These are phyloP conservation scores for Begonia fuchsioides DNA, from an alignment of 306 rosid species.

Conservation along the genomic window DNA sequence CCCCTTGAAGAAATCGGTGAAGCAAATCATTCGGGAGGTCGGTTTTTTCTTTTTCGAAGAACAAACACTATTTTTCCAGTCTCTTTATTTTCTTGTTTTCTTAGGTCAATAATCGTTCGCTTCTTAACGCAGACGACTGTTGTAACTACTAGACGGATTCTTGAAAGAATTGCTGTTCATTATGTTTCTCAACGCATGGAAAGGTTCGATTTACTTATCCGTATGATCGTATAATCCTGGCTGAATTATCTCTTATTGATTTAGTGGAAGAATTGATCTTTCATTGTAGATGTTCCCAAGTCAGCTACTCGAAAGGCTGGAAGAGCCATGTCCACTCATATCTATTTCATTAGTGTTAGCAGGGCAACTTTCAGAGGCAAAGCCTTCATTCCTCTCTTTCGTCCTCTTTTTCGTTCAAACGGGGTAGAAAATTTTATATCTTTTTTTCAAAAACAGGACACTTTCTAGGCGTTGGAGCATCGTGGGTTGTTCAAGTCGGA, in stretches of 20 bases:
- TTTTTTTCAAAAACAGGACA: constrained; percentile 30
- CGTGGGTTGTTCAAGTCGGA: constrained; percentile 75
- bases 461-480: constrained; percentile 60
- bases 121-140: constrained; percentile 36
- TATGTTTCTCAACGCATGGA: constrained; percentile 51
- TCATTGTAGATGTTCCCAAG: constrained; percentile 40
- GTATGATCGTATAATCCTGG: constrained; percentile 2
- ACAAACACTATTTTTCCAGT: neutral
- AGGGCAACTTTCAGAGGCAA: constrained; percentile 70
- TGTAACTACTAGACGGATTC: constrained; percentile 58
- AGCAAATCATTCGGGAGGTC: constrained; percentile 82
- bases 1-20: constrained; percentile 70
- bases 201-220: constrained; percentile 29
- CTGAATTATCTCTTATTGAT: neutral
- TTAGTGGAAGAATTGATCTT: neutral
- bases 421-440: neutral
- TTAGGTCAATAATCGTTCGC: neutral
- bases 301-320: constrained; percentile 68
- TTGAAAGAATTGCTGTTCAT: constrained; percentile 59
- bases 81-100: neutral
- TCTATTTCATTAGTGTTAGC: constrained; percentile 46
- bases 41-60: constrained; percentile 6
- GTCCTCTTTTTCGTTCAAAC: neutral
- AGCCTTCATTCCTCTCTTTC: neutral
- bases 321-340: constrained; percentile 38